Conservation (phyloP, 2,329 filamentous ascomycete species). For the Diaporthe sp. region DNA sequence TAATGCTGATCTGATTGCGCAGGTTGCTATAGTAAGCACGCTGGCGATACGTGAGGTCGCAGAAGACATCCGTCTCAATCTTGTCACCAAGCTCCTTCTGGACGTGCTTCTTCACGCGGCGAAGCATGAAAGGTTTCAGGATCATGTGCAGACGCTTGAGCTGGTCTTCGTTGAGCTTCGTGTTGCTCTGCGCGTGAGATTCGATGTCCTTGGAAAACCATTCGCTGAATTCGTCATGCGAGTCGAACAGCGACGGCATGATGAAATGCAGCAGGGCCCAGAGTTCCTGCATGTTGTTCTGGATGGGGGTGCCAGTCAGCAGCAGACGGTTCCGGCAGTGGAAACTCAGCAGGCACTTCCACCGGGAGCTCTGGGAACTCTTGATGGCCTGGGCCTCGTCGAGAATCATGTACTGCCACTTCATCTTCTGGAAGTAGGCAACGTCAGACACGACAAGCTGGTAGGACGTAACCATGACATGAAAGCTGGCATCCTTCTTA, state of each 20-base stretch:
- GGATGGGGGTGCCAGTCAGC: slow-evolving; percentile 95
- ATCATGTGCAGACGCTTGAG: slow-evolving; percentile 98
- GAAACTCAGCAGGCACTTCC: slow-evolving; percentile 95
- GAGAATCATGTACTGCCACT: slow-evolving; percentile 99
- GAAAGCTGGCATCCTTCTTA: slow-evolving; percentile 91
- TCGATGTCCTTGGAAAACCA: slow-evolving; percentile 98
- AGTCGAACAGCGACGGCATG: slow-evolving; percentile 99
- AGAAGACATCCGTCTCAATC: slow-evolving; percentile 96
- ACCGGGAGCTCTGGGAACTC: slow-evolving; percentile 93
- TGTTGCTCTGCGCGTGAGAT: slow-evolving; percentile 97
- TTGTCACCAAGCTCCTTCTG: slow-evolving; percentile 99
- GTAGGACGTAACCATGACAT: slow-evolving; percentile 96
- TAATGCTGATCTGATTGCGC: slow-evolving; percentile 96
- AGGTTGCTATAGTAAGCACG: slow-evolving; percentile 92
- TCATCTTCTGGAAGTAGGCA: slow-evolving; percentile 98
- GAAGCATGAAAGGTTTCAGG: slow-evolving; percentile 98
- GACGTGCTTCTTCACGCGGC: slow-evolving; percentile 99
- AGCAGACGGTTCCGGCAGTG: slow-evolving; percentile 94
- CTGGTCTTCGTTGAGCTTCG: slow-evolving; percentile 99
- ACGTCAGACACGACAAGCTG: slow-evolving; percentile 97
- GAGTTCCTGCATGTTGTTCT: slow-evolving; percentile 99
- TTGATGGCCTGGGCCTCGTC: slow-evolving; percentile 99
- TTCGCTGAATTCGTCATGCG: slow-evolving; percentile 91
- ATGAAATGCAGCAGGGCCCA: slow-evolving; percentile 99
- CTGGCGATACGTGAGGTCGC: slow-evolving; percentile 95